A percentile compares a stretch with the other conserved stretches of the same genome.
phyloP scores from a whole-genome alignment of 495 filamentous ascomycete species.

The Podospora comata region DNA sequence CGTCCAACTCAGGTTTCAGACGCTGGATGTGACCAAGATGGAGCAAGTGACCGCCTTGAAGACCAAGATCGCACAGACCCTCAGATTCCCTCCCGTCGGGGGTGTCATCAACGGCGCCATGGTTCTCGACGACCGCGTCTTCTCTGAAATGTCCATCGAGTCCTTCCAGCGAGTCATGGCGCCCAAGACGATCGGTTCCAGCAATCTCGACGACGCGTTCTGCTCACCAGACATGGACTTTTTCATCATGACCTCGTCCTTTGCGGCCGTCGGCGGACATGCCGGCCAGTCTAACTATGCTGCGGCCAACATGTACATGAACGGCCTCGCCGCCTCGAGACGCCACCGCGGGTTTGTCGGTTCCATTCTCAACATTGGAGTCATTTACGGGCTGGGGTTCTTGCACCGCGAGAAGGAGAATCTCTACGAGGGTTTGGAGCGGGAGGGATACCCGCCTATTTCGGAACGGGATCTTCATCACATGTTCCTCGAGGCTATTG shows the following conservation, averaged over 20 bases:
- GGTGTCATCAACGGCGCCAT: conserved; percentile 55
- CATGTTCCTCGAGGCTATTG: conserved; percentile 57
- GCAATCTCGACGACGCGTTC: conserved; percentile 41
- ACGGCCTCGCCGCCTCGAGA: conserved; percentile 40
- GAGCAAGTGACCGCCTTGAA: conserved; percentile 32
- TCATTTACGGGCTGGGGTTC: conserved; percentile 56
- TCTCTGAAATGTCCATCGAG: conserved; percentile 45
- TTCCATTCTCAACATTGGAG: conserved; percentile 55
- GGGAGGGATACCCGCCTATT: conserved; percentile 50
- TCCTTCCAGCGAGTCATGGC: conserved; percentile 39
- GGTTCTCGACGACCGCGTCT: conserved; percentile 50
- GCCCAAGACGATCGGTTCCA: conserved; percentile 46
- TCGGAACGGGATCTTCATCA: conserved; percentile 60
- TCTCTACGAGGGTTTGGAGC: conserved; percentile 41
- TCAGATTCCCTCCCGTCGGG: conserved; percentile 35
- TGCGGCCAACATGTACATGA: conserved; percentile 56
- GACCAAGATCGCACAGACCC: conserved; percentile 21
- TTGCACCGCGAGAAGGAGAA: conserved; percentile 46
- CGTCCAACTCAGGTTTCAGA: conserved; percentile 34
- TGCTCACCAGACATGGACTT: conserved; percentile 38
- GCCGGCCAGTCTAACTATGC: conserved; percentile 54
- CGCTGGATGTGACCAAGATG: conserved; percentile 36
- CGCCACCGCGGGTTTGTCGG: conserved; percentile 33
- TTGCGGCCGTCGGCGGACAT: conserved; percentile 46
- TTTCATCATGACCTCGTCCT: conserved; percentile 51